Conservation (phyloP, 108 stramenopile species). For the Conticribra weissflogii region DNA sequence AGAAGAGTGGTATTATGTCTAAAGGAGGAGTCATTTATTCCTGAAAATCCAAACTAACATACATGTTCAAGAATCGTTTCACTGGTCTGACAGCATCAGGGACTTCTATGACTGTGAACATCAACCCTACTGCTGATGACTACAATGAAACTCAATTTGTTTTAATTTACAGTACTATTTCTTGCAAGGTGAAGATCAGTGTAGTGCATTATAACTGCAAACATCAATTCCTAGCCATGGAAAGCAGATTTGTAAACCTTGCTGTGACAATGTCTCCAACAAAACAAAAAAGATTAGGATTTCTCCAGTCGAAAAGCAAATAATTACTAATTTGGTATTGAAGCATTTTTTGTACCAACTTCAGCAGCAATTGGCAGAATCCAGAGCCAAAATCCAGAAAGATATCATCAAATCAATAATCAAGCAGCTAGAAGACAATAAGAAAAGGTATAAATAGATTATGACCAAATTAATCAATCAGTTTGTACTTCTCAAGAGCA, state of each 20-base stretch:
- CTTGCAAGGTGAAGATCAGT: conserved; percentile 72
- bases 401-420: conserved; percentile 84
- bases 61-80: conserved; percentile 94
- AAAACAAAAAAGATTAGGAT: conserved; percentile 26
- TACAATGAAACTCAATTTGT: conserved; percentile 96
- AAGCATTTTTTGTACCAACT: conserved; percentile 45
- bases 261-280: too few relatives aligned
- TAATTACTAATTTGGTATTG: conserved; percentile 28
- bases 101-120: conserved; percentile 93
- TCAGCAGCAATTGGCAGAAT: conserved; percentile 50
- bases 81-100: conserved; percentile 68
- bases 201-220: conserved; percentile 59
- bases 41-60: conserved; percentile 96
- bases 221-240: conserved; percentile 50
- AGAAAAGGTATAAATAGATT: conserved; percentile 60
- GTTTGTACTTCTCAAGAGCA: conserved; percentile 31
- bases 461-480: conserved; percentile 57
- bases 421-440: conserved; percentile 58
- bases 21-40: conserved; percentile 79
- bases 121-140: conserved; percentile 86
- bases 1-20: conserved; percentile 47
- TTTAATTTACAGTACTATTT: conserved; percentile 78
- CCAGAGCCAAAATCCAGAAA: conserved; percentile 64
- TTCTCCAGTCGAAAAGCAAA: conserved; percentile 32
- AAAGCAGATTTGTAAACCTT: conserved; percentile 32